phyloP scores from a whole-genome alignment of 2,329 filamentous ascomycete genomes.

The Penicillium fuscoglaucum region DNA sequence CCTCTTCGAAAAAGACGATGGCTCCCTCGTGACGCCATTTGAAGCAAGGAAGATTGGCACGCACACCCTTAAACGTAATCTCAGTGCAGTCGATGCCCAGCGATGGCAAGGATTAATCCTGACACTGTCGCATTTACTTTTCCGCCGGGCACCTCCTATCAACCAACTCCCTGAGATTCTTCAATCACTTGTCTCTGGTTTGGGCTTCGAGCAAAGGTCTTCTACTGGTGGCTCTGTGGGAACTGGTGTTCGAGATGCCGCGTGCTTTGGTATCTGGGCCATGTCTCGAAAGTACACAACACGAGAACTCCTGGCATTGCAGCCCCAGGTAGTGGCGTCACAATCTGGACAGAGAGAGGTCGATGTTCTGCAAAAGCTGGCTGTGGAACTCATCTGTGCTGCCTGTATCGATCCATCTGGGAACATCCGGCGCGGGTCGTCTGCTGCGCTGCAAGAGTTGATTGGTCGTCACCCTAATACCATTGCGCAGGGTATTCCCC shows the following conservation, averaged over 20 bases:
- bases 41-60: conserved; percentile 33
- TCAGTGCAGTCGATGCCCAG: conserved; percentile 74
- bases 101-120: conserved; percentile 93
- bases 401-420: conserved; percentile 86
- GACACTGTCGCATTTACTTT: conserved; percentile 81
- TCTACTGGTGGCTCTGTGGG: conserved; percentile 82
- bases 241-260: conserved; percentile 88
- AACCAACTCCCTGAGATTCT: conserved; percentile 71
- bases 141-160: conserved; percentile 75
- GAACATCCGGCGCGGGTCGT: conserved; percentile 89
- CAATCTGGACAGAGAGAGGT: conserved; percentile 31
- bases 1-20: conserved; percentile 52
- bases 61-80: conserved; percentile 53
- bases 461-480: conserved; percentile 89
- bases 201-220: conserved; percentile 86
- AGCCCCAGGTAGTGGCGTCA: conserved; percentile 36
- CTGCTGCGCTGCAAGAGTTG: conserved; percentile 89
- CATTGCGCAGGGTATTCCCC: conserved; percentile 73
- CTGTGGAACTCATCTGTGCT: conserved; percentile 75
- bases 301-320: conserved; percentile 67
- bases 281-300: conserved; percentile 84
- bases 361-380: conserved; percentile 70
- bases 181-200: conserved; percentile 71
- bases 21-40: conserved; percentile 39
- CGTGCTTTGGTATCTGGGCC: conserved; percentile 95